A percentile compares a stretch with the other conserved stretches of the same genome.
phyloP scores from a whole-genome alignment of 148 eudicot species.

The Salicornia ramosissima region DNA sequence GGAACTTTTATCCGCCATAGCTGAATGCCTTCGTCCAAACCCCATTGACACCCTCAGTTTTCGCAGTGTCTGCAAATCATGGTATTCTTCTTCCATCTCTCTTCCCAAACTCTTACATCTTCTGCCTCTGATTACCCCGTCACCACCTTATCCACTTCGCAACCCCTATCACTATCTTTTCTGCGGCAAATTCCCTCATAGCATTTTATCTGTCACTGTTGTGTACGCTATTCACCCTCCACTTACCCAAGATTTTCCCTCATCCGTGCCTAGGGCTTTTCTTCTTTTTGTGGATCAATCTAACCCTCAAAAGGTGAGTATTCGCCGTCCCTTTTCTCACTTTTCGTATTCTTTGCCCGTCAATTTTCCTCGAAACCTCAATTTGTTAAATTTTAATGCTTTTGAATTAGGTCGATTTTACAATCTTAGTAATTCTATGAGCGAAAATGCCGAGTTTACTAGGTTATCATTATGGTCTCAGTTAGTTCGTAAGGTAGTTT shows the following conservation, averaged over 20 bases:
- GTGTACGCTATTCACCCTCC: slow-evolving; percentile 10
- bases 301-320: not conserved
- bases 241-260: not conserved
- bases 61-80: slow-evolving; percentile 20
- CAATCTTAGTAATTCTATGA: not conserved
- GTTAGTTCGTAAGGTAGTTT: slow-evolving; percentile 6
- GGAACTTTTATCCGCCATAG: slow-evolving; percentile 21
- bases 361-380: not conserved
- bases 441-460: not conserved
- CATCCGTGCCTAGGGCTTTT: not conserved
- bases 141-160: not conserved
- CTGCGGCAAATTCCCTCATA: not conserved
- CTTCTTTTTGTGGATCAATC: slow-evolving; percentile 16
- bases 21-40: not conserved
- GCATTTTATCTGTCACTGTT: not conserved
- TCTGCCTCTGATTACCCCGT: not conserved
- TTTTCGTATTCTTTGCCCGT: not conserved
- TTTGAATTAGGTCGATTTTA: slow-evolving; percentile 18
- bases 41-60: slow-evolving; percentile 6
- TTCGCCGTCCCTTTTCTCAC: not conserved
- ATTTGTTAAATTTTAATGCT: slow-evolving; percentile 1
- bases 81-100: slow-evolving; percentile 9
- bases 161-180: too few species aligned
- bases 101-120: slow-evolving; percentile 5
- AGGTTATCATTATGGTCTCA: not conserved